These are phyloP conservation scores for Plantago lanceolata DNA, from an alignment of 305 asterid species.

Conservation along the genomic window DNA sequence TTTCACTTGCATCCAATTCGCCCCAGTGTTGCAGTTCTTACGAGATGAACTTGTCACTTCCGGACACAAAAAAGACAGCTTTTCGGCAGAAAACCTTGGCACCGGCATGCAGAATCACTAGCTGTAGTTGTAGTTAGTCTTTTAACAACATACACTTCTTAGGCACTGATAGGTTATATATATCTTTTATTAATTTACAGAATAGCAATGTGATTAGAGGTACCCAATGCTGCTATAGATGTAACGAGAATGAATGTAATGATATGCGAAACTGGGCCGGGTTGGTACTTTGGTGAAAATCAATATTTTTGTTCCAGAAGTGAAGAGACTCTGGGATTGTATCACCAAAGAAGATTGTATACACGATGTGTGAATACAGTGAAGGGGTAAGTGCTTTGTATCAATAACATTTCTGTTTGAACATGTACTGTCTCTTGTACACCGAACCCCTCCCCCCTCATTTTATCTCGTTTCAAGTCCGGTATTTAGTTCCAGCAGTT, in stretches of 20 bases:
- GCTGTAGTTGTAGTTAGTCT: slow-evolving; percentile 13
- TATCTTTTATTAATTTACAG: not conserved
- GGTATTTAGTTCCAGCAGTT: not conserved
- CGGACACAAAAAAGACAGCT: not conserved
- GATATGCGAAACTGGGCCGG: slow-evolving; percentile 9
- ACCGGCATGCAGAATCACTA: not conserved
- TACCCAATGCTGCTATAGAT: slow-evolving; percentile 15
- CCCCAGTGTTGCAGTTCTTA: not conserved
- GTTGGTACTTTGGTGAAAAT: slow-evolving; percentile 11
- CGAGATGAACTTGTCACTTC: slow-evolving; percentile 11
- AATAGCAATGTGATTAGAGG: slow-evolving; percentile 9
- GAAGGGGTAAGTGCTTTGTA: not conserved
- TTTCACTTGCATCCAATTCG: slow-evolving; percentile 11
- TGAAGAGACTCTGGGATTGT: slow-evolving; percentile 12
- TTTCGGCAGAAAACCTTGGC: slow-evolving; percentile 8
- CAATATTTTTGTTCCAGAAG: slow-evolving; percentile 12
- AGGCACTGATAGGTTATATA: slow-evolving; percentile 16
- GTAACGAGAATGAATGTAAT: slow-evolving; percentile 21
- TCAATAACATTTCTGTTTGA: not conserved
- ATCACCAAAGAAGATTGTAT: slow-evolving; percentile 1
- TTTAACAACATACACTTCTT: slow-evolving; percentile 16
- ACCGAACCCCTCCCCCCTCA: no score
- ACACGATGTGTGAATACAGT: slow-evolving; percentile 4
- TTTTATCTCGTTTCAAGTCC: not conserved
- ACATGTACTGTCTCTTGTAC: not conserved